Percentiles rank a stretch among this genome's conserved stretches.
phyloP scores from a whole-genome alignment of 2,329 filamentous ascomycete genomes.

The Trichoderma citrinoviride region DNA sequence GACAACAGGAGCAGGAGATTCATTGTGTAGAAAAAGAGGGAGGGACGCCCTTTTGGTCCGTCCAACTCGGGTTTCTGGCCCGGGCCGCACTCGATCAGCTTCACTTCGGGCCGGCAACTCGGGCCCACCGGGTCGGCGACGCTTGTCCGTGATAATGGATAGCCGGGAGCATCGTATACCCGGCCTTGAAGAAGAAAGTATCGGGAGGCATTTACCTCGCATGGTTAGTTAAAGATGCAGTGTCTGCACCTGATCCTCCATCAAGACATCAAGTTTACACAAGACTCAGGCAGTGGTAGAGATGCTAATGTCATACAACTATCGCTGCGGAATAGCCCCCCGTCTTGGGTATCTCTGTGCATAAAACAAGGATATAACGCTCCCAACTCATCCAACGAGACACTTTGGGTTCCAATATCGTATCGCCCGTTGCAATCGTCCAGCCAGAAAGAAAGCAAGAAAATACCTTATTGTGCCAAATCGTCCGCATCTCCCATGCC shows the following conservation, averaged over 20 bases:
- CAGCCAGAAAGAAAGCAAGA: not conserved
- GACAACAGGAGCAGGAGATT: not conserved
- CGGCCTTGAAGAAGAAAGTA: too few relatives aligned
- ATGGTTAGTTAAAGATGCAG: too few relatives aligned
- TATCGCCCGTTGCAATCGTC: not conserved
- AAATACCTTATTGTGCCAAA: not conserved
- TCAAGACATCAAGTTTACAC: not conserved
- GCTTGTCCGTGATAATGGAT: too few relatives aligned
- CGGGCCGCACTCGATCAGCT: not conserved
- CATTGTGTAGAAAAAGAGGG: too few relatives aligned
- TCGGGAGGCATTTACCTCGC: too few relatives aligned
- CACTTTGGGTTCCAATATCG: not conserved
- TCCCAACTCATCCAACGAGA: not conserved
- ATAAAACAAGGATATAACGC: not conserved
- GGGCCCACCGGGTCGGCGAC: too few relatives aligned
- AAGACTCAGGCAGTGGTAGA: not conserved
- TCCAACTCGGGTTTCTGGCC: not conserved
- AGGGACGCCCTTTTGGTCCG: not conserved
- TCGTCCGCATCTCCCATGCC: not conserved
- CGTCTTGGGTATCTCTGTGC: conserved; percentile 16
- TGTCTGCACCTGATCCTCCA: too few relatives aligned
- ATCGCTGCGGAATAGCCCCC: not conserved
- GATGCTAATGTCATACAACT: not conserved
- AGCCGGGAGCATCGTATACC: too few relatives aligned
- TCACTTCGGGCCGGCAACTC: too few relatives aligned